phyloP scores from a whole-genome alignment of 2,329 filamentous ascomycete genomes.

The Pseudopithomyces maydicus region DNA sequence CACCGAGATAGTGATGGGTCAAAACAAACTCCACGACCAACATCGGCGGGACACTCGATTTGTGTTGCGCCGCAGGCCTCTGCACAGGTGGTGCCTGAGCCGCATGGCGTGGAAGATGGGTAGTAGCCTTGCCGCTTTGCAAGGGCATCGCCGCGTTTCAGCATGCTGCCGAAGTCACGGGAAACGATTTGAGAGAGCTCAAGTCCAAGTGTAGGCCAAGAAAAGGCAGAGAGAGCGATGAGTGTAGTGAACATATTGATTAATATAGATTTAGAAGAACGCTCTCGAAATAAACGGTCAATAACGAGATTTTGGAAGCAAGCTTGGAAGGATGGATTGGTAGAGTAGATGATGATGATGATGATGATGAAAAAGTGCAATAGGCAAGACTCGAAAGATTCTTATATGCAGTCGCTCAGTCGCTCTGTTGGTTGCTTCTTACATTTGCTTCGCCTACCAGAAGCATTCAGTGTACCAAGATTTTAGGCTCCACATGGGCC shows the following conservation, averaged over 20 bases:
- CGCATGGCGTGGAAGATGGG: conserved; percentile 58
- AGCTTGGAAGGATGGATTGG: too few species aligned
- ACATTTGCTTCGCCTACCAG: too few species aligned
- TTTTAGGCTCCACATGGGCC: too few species aligned
- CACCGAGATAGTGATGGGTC: conserved; percentile 58
- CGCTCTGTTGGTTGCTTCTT: too few species aligned
- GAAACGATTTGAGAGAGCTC: conserved; percentile 39
- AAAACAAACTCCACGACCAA: conserved; percentile 61
- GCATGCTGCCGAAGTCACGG: conserved; percentile 46
- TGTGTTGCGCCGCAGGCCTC: conserved; percentile 61
- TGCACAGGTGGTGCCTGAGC: conserved; percentile 57
- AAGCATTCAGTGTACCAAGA: too few species aligned
- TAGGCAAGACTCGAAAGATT: too few species aligned
- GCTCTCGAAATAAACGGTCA: too few species aligned
- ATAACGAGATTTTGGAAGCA: too few species aligned
- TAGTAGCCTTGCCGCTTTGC: conserved; percentile 45
- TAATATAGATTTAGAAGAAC: too few species aligned
- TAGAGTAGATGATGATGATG: too few species aligned
- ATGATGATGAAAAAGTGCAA: too few species aligned
- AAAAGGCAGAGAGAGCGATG: conserved; percentile 28
- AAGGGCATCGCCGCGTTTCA: conserved; percentile 44
- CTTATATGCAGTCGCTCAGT: too few species aligned
- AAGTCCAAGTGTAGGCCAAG: conserved; percentile 15
- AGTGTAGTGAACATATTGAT: conserved; percentile 38
- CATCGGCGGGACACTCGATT: conserved; percentile 56